These are phyloP conservation scores for Zanthoxylum bungeanum DNA, from an alignment of 345 rosid genomes.

Conservation along the genomic window DNA sequence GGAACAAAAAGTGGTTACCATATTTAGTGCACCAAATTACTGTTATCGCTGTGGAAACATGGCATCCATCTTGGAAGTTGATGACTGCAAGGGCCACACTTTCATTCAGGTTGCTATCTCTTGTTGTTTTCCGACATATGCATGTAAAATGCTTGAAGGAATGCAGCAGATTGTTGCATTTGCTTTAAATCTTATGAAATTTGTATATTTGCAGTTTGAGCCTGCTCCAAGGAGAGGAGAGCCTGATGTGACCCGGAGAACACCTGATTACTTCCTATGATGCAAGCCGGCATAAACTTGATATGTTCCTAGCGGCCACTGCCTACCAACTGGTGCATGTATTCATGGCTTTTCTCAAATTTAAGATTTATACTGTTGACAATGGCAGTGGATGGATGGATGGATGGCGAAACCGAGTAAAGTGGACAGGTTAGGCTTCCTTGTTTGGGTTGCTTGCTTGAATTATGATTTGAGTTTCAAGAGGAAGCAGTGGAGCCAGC, in stretches of 20 bases:
- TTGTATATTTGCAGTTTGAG: constrained; percentile 65
- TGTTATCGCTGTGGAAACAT: constrained; percentile 98
- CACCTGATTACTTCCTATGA: constrained; percentile 95
- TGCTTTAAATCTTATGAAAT: not conserved
- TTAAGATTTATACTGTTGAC: not conserved
- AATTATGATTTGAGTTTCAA: constrained; percentile 7
- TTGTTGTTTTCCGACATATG: not conserved
- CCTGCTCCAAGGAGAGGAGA: constrained; percentile 99
- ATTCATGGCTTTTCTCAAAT: too few species aligned
- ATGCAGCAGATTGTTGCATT: not conserved
- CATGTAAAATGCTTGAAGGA: not conserved
- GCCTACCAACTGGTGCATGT: constrained; percentile 8
- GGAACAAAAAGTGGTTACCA: constrained; percentile 97
- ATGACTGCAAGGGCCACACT: constrained; percentile 89
- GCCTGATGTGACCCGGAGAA: constrained; percentile 93
- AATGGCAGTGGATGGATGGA: constrained; percentile 14
- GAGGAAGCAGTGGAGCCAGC: constrained; percentile 26
- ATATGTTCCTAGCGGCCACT: constrained; percentile 9
- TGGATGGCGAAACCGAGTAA: constrained; percentile 13
- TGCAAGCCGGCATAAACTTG: constrained; percentile 4
- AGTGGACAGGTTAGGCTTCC: constrained; percentile 23
- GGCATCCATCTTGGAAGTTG: constrained; percentile 94
- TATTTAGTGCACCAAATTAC: constrained; percentile 95
- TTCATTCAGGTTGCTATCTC: constrained; percentile 75
- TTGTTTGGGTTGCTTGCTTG: constrained; percentile 13